Percentiles rank a stretch among this genome's conserved stretches.
phyloP scores from a whole-genome alignment of 371 early-diverging fungal genomes.

The Mortierella sp. region DNA sequence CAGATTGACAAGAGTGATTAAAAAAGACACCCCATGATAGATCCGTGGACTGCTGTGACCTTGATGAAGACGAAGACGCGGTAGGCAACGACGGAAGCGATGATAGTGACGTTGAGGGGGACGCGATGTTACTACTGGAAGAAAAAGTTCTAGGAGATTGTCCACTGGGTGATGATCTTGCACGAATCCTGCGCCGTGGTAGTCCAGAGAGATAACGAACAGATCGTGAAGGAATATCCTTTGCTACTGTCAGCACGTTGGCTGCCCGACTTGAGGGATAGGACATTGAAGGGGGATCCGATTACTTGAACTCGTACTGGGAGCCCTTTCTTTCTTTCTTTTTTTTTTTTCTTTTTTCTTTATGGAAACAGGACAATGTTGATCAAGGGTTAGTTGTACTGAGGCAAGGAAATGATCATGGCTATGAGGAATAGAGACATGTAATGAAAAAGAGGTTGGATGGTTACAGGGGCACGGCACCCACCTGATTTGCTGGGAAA shows the following conservation, averaged over 20 bases:
- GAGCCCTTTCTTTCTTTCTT: too few relatives aligned
- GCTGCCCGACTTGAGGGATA: conserved; percentile 47
- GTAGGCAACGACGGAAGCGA: too few relatives aligned
- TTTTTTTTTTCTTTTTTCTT: too few relatives aligned
- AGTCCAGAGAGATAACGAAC: conserved; percentile 18
- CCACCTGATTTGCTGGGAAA: too few relatives aligned
- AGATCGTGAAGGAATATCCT: conserved; percentile 46
- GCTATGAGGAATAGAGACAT: too few relatives aligned
- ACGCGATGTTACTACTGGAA: neutral
- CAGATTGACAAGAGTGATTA: conserved; percentile 20
- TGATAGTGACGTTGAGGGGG: neutral
- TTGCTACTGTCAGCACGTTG: conserved; percentile 48
- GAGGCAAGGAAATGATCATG: too few relatives aligned
- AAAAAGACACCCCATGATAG: conserved; percentile 39
- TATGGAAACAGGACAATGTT: too few relatives aligned
- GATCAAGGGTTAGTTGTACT: too few relatives aligned
- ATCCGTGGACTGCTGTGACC: conserved; percentile 9
- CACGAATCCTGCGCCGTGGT: conserved; percentile 19
- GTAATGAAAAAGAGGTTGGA: too few relatives aligned
- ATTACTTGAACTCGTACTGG: too few relatives aligned
- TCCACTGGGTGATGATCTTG: conserved; percentile 3
- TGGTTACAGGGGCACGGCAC: too few relatives aligned
- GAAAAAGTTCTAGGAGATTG: conserved; percentile 8
- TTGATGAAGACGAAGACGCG: neutral
- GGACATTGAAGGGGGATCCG: conserved; percentile 19